phyloP scores from a whole-genome alignment of 106 monocot genomes.

The Acanthochlamys bracteata region DNA sequence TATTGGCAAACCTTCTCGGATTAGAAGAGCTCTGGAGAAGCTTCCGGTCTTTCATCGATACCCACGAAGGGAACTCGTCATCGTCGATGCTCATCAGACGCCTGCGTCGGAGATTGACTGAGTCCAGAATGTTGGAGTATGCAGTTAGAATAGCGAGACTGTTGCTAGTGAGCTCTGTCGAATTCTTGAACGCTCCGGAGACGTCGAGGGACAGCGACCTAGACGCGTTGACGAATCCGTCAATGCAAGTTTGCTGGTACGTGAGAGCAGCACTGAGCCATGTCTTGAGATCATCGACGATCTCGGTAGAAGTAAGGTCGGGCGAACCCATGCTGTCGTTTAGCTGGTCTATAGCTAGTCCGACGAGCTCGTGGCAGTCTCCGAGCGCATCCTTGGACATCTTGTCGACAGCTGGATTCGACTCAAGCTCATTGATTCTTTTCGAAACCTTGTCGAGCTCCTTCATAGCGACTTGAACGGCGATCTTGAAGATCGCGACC shows the following conservation, averaged over 20 bases:
- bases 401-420: background rate
- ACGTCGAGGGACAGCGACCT: background rate
- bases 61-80: background rate
- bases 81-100: slow-evolving; percentile 2
- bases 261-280: slow-evolving; percentile 28
- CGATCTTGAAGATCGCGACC: slow-evolving; percentile 9
- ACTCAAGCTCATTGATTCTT: background rate
- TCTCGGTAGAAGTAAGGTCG: slow-evolving; percentile 5
- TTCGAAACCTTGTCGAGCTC: slow-evolving; percentile 7
- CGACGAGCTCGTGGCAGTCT: slow-evolving; percentile 15
- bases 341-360: slow-evolving; percentile 9
- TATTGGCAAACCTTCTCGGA: background rate
- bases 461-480: slow-evolving; percentile 15
- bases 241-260: slow-evolving; percentile 31
- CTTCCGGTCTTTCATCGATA: background rate
- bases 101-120: slow-evolving; percentile 14
- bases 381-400: slow-evolving; percentile 4
- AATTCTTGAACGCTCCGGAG: background rate
- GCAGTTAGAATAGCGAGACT: slow-evolving; percentile 24
- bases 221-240: slow-evolving; percentile 12
- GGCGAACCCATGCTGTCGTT: slow-evolving; percentile 6
- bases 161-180: slow-evolving; percentile 34
- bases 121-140: background rate
- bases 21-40: background rate
- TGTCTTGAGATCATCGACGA: slow-evolving; percentile 11